A percentile compares a stretch with the other conserved stretches of the same genome.
phyloP scores from a whole-genome alignment of 2,329 filamentous ascomycete genomes.

The Venturia pyrina region DNA sequence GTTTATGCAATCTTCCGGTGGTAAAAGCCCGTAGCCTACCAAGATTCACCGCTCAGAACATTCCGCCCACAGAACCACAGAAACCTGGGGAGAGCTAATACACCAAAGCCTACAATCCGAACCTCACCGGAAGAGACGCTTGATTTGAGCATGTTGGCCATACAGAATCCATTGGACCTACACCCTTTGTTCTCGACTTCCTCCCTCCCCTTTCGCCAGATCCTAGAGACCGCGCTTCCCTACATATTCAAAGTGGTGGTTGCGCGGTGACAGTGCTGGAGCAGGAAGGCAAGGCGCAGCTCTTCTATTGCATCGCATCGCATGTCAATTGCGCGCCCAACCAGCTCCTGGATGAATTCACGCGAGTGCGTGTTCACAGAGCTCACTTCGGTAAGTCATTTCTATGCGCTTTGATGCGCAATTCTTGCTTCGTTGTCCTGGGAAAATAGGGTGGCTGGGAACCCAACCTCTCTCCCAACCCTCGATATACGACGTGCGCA shows the following conservation, averaged over 20 bases:
- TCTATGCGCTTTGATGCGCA: background rate
- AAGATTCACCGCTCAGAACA: background rate
- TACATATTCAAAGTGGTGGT: background rate
- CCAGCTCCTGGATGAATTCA: background rate
- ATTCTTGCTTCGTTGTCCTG: background rate
- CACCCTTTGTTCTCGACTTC: background rate
- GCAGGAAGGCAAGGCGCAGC: background rate
- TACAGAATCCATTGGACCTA: background rate
- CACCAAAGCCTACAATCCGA: background rate
- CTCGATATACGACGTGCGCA: background rate
- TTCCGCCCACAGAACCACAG: background rate
- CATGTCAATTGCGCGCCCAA: background rate
- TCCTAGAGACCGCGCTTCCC: background rate
- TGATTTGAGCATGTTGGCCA: background rate
- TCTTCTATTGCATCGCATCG: background rate
- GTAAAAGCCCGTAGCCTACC: slow-evolving; percentile 1
- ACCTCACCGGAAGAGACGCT: background rate
- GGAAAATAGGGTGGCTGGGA: background rate
- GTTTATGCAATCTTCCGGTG: background rate
- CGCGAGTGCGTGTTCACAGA: background rate
- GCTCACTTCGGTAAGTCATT: background rate
- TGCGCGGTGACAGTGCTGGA: background rate
- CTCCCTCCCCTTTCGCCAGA: background rate
- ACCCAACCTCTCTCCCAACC: background rate
- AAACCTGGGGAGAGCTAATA: background rate